Evolutionary conservation across 2,329 filamentous ascomycete genomes (phyloP).

Genomic region (Aspergillus neotritici): DNA sequence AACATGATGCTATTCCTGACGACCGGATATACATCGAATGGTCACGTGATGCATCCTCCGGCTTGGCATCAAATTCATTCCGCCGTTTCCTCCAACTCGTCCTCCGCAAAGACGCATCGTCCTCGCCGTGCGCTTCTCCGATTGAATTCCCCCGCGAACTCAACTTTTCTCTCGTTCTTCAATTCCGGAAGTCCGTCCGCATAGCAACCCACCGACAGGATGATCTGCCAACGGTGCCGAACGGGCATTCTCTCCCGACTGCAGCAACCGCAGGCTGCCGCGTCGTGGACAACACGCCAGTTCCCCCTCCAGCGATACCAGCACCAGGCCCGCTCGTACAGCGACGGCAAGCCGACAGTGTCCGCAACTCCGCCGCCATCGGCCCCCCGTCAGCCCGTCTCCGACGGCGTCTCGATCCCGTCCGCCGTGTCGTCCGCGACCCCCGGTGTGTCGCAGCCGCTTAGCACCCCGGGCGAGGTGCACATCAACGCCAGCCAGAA

Average conservation of each 20-base stretch:
- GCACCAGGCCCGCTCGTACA: conserved; percentile 30
- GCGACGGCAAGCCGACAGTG: conserved; percentile 26
- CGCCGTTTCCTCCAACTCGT: conserved; percentile 28
- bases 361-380: conserved; percentile 28
- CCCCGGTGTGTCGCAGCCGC: conserved; percentile 37
- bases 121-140: no score
- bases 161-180: conserved; percentile 7
- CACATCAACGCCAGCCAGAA: conserved; percentile 23
- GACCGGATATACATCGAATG: not conserved
- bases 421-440: conserved; percentile 37
- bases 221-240: conserved; percentile 41
- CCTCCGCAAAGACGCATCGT: no score
- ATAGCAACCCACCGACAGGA: conserved; percentile 8
- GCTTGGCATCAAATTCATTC: conserved; percentile 34
- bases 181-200: not conserved
- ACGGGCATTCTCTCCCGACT: conserved; percentile 36
- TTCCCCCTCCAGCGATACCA: conserved; percentile 26
- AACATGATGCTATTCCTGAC: no score
- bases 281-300: conserved; percentile 24
- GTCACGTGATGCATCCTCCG: conserved; percentile 27
- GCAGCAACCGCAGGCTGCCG: conserved; percentile 24
- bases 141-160: conserved; percentile 3
- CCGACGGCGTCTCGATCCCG: conserved; percentile 28
- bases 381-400: conserved; percentile 27
- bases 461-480: conserved; percentile 34